phyloP scores from a whole-genome alignment of 805 yeast species.

The Zygotorulaspora sp. region DNA sequence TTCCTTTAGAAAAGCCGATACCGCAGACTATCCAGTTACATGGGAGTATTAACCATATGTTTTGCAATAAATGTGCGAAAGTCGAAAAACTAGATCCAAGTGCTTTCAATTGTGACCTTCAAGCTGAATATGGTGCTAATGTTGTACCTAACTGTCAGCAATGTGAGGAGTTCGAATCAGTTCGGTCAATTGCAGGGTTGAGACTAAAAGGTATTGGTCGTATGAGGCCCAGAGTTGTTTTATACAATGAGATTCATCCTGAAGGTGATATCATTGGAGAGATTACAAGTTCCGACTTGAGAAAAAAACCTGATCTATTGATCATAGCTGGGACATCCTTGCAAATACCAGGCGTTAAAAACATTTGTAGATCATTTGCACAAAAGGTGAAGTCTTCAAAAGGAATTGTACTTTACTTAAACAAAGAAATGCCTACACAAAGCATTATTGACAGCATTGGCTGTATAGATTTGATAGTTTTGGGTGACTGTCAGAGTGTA shows the following conservation, averaged over 20 bases:
- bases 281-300: conserved; percentile 62
- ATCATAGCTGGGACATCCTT: conserved; percentile 81
- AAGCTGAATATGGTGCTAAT: conserved; percentile 26
- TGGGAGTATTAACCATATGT: conserved; percentile 69
- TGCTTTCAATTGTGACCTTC: conserved; percentile 40
- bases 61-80: conserved; percentile 72
- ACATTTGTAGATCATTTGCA: conserved; percentile 57
- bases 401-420: conserved; percentile 61
- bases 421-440: conserved; percentile 51
- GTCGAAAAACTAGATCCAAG: conserved; percentile 49
- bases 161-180: conserved; percentile 54
- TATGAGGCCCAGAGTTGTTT: conserved; percentile 59
- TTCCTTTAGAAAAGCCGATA: conserved; percentile 46
- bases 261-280: conserved; percentile 85
- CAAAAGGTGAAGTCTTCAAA: conserved; percentile 50
- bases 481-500: conserved; percentile 62
- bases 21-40: conserved; percentile 75
- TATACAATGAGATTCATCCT: conserved; percentile 76
- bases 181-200: conserved; percentile 57
- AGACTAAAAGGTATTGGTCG: conserved; percentile 59
- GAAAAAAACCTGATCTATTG: conserved; percentile 66
- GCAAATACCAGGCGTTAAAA: conserved; percentile 69
- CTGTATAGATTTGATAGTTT: conserved; percentile 51
- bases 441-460: conserved; percentile 47
- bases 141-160: conserved; percentile 57